phyloP scores from a whole-genome alignment of 164 flowering plant species.

The Berberis thunbergii region DNA sequence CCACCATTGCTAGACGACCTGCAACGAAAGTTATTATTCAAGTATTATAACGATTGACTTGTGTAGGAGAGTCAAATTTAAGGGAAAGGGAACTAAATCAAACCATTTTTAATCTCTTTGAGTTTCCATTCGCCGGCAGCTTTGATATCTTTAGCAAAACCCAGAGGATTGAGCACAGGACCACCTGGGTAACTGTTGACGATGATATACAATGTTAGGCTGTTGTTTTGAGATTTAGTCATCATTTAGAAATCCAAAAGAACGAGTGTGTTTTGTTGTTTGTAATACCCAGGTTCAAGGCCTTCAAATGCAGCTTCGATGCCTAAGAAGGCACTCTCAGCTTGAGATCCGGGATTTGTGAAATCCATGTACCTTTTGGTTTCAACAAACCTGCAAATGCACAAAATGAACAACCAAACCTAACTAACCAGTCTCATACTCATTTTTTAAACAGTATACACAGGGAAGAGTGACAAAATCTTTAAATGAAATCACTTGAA shows the following conservation, averaged over 20 bases:
- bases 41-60: neutral
- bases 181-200: conserved; percentile 80
- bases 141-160: conserved; percentile 69
- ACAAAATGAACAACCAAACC: neutral
- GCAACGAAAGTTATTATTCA: conserved; percentile 8
- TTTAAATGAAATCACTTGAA: neutral
- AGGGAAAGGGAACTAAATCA: neutral
- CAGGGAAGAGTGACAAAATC: no score
- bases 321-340: conserved; percentile 75
- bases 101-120: conserved; percentile 92
- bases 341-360: conserved; percentile 79
- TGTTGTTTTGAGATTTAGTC: neutral
- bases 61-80: neutral
- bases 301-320: conserved; percentile 87
- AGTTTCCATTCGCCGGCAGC: conserved; percentile 71
- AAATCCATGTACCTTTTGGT: conserved; percentile 94
- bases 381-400: conserved; percentile 60
- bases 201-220: neutral
- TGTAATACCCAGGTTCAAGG: conserved; percentile 67
- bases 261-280: neutral
- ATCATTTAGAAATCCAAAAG: neutral
- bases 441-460: neutral
- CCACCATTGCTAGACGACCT: conserved; percentile 92
- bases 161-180: conserved; percentile 80
- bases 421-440: neutral